Evolutionary conservation across 352 stramenopile species (phyloP), one percentile per base, ranked within the genome.

Genomic region (Pythium scleroteichum): DNA sequence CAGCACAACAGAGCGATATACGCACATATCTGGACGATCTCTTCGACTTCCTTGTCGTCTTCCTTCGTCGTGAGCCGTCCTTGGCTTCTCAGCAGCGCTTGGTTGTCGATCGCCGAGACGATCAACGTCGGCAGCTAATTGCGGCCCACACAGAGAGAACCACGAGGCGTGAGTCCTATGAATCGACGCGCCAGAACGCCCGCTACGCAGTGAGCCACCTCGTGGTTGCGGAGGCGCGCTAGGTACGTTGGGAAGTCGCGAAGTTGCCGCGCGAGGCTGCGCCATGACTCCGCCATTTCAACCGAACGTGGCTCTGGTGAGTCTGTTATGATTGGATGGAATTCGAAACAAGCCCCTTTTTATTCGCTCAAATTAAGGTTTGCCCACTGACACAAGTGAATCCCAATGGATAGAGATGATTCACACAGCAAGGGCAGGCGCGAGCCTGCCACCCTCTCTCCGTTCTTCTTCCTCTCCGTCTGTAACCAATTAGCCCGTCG

Each of bases 71-170:
- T 20, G 20, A 39, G 44, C 17, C n/a, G 44, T 24, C 44, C 16
- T 19, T 45, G 39, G 23, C 22, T 24, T 14, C 6, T 22, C 19
- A 27, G 44, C 27, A 35, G 13, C 50, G 26, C n/a, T 29, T 5
- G 40, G 7, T 16, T 32, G 26, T 56, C 54, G 9, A 69, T 16
- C 19, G 54, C 62, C 32, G 53, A 40, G 13, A 59, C 54, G 26
- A 69, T 61, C 10, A 40, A 35, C 23, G 53, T 61, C 29, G 62
- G 53, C 14, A 69, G 54, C 62, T 69, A 33, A 32, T 29, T 35
- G 27, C 12, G 22, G 12, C 27, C 41, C 16, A 47, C 42, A 58
- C 10, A 29, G 4, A 29, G 1, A 24, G 24, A 33, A 20, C n/a
- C 22, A 32, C 10, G 27, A 7, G 23, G 5, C n/a, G 33, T 61